Percentiles rank a stretch among this genome's conserved stretches.
Evolutionary conservation across 345 rosid species (phyloP).

Genomic region (Firmiana major): DNA sequence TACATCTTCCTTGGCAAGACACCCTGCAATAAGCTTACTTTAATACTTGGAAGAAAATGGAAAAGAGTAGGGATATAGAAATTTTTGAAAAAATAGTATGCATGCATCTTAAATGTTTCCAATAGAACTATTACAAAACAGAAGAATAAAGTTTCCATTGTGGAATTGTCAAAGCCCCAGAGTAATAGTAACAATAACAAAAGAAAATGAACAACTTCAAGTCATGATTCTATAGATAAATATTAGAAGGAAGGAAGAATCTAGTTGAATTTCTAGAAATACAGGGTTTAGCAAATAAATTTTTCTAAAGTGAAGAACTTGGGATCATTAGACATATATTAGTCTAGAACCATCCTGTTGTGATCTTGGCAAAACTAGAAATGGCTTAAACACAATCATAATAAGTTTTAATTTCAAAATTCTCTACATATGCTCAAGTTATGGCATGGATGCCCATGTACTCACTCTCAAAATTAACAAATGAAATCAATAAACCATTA

Average conservation of each 20-base stretch:
- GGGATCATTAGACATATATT: too few relatives aligned
- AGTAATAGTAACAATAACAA: neutral
- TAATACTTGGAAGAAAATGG: constrained; percentile 4
- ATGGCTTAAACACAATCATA: neutral
- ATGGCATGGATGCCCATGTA: neutral
- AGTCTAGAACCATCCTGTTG: neutral
- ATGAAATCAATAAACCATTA: neutral
- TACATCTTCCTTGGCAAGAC: constrained; percentile 49
- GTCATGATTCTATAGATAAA: neutral
- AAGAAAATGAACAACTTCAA: neutral
- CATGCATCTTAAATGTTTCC: neutral
- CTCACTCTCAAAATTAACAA: neutral
- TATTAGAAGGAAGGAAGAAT: too few relatives aligned
- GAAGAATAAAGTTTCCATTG: neutral
- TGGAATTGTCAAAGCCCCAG: neutral
- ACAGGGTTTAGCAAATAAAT: too few relatives aligned
- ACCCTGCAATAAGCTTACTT: constrained; percentile 37
- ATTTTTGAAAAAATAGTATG: constrained; percentile 5
- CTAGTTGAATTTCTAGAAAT: too few relatives aligned
- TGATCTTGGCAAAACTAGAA: neutral
- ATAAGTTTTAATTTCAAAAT: neutral
- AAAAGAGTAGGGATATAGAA: neutral
- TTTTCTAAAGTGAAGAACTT: too few relatives aligned
- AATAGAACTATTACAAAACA: neutral
- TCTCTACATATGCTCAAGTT: neutral